phyloP scores from a whole-genome alignment of 2,329 filamentous ascomycete species.

The Alternaria sp. region DNA sequence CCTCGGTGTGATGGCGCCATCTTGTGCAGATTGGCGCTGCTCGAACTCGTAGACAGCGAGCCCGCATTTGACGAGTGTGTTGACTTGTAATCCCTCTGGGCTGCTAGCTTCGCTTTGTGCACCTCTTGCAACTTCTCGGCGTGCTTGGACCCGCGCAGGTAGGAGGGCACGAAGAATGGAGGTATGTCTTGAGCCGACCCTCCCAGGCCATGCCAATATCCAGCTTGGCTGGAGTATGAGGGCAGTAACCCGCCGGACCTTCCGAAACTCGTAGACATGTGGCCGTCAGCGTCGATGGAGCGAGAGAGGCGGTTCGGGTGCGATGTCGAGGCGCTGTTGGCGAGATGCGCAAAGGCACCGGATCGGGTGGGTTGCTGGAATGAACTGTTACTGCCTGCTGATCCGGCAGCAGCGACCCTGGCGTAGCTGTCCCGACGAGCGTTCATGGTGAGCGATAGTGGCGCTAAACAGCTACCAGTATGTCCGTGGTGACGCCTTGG shows the following conservation, averaged over 20 bases:
- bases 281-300: slow-evolving; percentile 60
- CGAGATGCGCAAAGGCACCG: slow-evolving; percentile 64
- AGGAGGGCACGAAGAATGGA: slow-evolving; percentile 82
- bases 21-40: slow-evolving; percentile 67
- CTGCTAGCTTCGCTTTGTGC: slow-evolving; percentile 66
- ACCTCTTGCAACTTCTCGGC: slow-evolving; percentile 77
- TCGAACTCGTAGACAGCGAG: slow-evolving; percentile 64
- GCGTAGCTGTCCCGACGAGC: slow-evolving; percentile 56
- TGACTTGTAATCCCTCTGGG: slow-evolving; percentile 55
- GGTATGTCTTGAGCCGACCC: slow-evolving; percentile 44
- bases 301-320: slow-evolving; percentile 46
- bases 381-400: slow-evolving; percentile 44
- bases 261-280: slow-evolving; percentile 56
- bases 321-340: slow-evolving; percentile 56
- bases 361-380: slow-evolving; percentile 46
- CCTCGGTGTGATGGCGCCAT: slow-evolving; percentile 74
- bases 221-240: slow-evolving; percentile 59
- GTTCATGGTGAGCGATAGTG: slow-evolving; percentile 20
- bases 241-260: slow-evolving; percentile 52
- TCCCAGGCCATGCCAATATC: slow-evolving; percentile 41
- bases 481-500: slow-evolving; percentile 37
- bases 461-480: slow-evolving; percentile 49
- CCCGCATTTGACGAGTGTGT: slow-evolving; percentile 56
- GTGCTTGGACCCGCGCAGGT: slow-evolving; percentile 80
- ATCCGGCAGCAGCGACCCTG: slow-evolving; percentile 66